Percentiles rank a stretch among this genome's conserved stretches.
Conservation (phyloP, 805 yeast species). For the Yamadazyma akitaensis region DNA sequence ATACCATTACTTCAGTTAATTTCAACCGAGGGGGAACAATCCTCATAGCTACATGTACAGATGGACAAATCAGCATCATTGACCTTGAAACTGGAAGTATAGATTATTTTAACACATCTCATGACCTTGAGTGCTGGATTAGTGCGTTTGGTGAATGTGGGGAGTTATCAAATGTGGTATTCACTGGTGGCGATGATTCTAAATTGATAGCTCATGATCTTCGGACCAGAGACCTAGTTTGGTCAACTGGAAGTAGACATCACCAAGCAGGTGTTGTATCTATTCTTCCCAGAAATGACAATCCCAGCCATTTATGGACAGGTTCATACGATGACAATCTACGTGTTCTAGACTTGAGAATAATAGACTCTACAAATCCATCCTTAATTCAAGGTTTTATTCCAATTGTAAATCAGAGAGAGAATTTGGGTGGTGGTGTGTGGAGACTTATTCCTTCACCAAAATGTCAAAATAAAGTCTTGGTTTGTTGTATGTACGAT, state of each 20-base stretch:
- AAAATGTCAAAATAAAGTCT: constrained; percentile 42
- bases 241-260: constrained; percentile 45
- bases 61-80: constrained; percentile 55
- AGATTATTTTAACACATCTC: constrained; percentile 38
- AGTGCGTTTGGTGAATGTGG: constrained; percentile 63
- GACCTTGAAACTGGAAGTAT: constrained; percentile 21
- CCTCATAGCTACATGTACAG: constrained; percentile 54
- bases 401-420: constrained; percentile 45
- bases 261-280: constrained; percentile 93
- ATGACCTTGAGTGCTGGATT: constrained; percentile 86
- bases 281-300: constrained; percentile 47
- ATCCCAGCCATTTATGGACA: constrained; percentile 62
- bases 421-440: constrained; percentile 85
- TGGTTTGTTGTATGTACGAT: constrained; percentile 92
- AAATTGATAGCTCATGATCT: constrained; percentile 70
- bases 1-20: constrained; percentile 55
- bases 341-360: constrained; percentile 65
- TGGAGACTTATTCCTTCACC: constrained; percentile 82
- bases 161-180: constrained; percentile 54
- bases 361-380: constrained; percentile 39
- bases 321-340: constrained; percentile 90
- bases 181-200: constrained; percentile 91
- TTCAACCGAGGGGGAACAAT: constrained; percentile 4
- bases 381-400: constrained; percentile 42
- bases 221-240: constrained; percentile 34